Conservation (phyloP, 2,329 filamentous ascomycete genomes). For the Calonectria pteridis region DNA sequence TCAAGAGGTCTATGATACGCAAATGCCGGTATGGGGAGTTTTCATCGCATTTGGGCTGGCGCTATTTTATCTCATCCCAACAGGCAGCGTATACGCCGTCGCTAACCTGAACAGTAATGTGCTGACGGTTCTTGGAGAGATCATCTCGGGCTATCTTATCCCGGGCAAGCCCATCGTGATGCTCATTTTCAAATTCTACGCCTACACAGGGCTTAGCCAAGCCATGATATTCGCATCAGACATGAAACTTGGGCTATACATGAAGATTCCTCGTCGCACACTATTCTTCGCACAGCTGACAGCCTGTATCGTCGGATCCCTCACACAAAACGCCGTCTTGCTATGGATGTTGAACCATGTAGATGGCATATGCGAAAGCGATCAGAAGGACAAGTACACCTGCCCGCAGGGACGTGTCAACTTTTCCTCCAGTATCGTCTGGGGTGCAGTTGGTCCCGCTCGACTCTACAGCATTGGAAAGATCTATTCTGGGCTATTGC, state of each 20-base stretch:
- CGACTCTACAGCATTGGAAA: slow-evolving; percentile 39
- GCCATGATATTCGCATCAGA: slow-evolving; percentile 60
- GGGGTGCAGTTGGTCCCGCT: slow-evolving; percentile 62
- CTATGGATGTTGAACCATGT: slow-evolving; percentile 26
- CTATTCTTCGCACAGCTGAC: slow-evolving; percentile 59
- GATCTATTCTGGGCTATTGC: slow-evolving; percentile 26
- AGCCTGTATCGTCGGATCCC: slow-evolving; percentile 51
- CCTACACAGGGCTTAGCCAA: slow-evolving; percentile 47
- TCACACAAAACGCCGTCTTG: slow-evolving; percentile 53
- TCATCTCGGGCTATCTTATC: slow-evolving; percentile 42
- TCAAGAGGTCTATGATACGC: slow-evolving; percentile 39
- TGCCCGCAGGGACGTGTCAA: slow-evolving; percentile 61
- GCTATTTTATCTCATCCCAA: slow-evolving; percentile 35
- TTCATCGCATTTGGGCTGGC: slow-evolving; percentile 41
- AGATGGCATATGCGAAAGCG: slow-evolving; percentile 23
- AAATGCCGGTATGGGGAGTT: slow-evolving; percentile 42
- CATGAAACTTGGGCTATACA: slow-evolving; percentile 62
- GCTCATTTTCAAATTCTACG: slow-evolving; percentile 40
- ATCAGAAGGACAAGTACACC: slow-evolving; percentile 51
- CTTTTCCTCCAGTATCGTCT: slow-evolving; percentile 60
- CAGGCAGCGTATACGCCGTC: slow-evolving; percentile 45
- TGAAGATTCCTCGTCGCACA: slow-evolving; percentile 61
- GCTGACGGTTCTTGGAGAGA: slow-evolving; percentile 46
- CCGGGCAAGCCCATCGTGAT: slow-evolving; percentile 35
- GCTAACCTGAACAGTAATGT: slow-evolving; percentile 52